These are phyloP conservation scores for Debaryomycetaceae sp. DNA, from an alignment of 1,139 yeast genomes.

Conservation along the genomic window DNA sequence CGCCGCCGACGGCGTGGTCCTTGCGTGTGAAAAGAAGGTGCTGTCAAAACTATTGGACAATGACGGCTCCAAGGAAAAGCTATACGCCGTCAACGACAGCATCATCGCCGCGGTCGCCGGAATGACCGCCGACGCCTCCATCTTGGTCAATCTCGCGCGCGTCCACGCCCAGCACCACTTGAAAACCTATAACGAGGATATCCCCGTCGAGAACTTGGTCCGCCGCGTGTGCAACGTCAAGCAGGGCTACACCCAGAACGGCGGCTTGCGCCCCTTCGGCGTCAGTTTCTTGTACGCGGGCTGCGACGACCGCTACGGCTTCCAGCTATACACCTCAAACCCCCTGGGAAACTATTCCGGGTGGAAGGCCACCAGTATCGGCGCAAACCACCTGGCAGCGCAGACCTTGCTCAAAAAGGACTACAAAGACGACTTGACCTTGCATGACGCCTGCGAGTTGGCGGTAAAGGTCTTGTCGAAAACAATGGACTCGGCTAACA, in stretches of 20 bases:
- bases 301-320: slow-evolving; percentile 79
- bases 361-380: slow-evolving; percentile 97
- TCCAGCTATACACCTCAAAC: slow-evolving; percentile 88
- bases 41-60: slow-evolving; percentile 87
- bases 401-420: slow-evolving; percentile 94
- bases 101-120: slow-evolving; percentile 97
- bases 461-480: slow-evolving; percentile 89
- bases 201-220: slow-evolving; percentile 85
- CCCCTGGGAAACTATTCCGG: slow-evolving; percentile 98
- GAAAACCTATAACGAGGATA: slow-evolving; percentile 78
- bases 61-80: slow-evolving; percentile 87
- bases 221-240: slow-evolving; percentile 85
- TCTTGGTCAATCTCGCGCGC: slow-evolving; percentile 82
- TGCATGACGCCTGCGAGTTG: slow-evolving; percentile 75
- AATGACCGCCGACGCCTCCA: slow-evolving; percentile 93
- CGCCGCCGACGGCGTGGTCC: slow-evolving; percentile 85
- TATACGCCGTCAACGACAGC: slow-evolving; percentile 68
- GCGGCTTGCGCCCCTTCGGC: slow-evolving; percentile 97
- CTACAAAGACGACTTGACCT: slow-evolving; percentile 68
- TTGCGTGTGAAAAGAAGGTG: slow-evolving; percentile 93
- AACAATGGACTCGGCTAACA: slow-evolving; percentile 83
- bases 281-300: slow-evolving; percentile 96
- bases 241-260: slow-evolving; percentile 98
- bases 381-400: slow-evolving; percentile 93
- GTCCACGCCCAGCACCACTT: slow-evolving; percentile 74